Base-by-base conservation (phyloP, 352 stramenopile genomes). In the Aphanomyces stellatus region DNA sequence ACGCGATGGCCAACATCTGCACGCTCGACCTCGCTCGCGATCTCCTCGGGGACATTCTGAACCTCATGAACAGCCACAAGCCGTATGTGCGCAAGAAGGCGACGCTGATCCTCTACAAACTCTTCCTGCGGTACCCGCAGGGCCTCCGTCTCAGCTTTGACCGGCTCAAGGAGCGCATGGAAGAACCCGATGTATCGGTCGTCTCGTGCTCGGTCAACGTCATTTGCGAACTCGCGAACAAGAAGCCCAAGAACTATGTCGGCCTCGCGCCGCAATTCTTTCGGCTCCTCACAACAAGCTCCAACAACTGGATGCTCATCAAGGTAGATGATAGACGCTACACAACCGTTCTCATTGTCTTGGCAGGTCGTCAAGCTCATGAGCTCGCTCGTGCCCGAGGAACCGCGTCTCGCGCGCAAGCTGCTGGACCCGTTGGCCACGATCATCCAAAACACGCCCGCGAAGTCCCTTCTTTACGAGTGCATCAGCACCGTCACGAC, bases 271-370 rank as follows among this genome's bases (percentile, higher is more conserved):
- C 97, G 13, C 87, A 98, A 53, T 99, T 99, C 76, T 99, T 99
- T 88, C 86, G 95, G 34, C 76, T 99, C 31, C 81, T 99, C 40
- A 99, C 94, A 30, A 98, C 90, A 46, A 97, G 88, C 8, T 97
- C 88, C 65, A 99, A 99, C 79, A 99, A 99, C 79, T 99, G 97
- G 97, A 99, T 99, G 96, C 88, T 99, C 59, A 99, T 99, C 81
- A 99, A 99, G 78, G 72, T 69, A 28, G 13, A 25, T 7, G 15
- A 42, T 65, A 7, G 67, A 6, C 27, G 17, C 28, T 51, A 28
- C 53, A 42, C 31, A 37, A 28, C n/a, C 48, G 24, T 43, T 35
- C 51, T 11, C 24, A 41, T 46, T 69, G 35, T 51, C 22, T 41
- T 17, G 7, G n/a, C 59, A 74, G 72, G 96, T 99, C 7, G 96